A percentile compares a stretch with the other conserved stretches of the same genome.
phyloP scores from a whole-genome alignment of 495 filamentous ascomycete genomes.

The Annulohypoxylon stygium region DNA sequence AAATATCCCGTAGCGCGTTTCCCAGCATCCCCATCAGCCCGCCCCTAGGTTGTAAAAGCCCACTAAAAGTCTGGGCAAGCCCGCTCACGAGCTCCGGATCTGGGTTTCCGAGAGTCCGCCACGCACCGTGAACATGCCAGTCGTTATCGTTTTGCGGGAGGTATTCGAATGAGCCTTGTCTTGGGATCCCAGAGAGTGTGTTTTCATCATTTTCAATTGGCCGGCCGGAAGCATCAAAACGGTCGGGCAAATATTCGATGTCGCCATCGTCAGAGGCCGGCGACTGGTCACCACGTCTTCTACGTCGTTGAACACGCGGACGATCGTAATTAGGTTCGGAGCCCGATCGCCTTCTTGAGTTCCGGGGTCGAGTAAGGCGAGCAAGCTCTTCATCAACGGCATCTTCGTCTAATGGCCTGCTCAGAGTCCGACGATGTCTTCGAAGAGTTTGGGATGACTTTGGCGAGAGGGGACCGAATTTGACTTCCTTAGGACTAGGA shows the following conservation, averaged over 20 bases:
- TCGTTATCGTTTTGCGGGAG: constrained; percentile 35
- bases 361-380: constrained; percentile 21
- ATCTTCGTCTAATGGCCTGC: constrained; percentile 21
- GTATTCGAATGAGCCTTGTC: constrained; percentile 36
- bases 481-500: constrained; percentile 55
- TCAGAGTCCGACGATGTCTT: constrained; percentile 50
- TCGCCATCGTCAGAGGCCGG: constrained; percentile 50
- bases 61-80: constrained; percentile 30
- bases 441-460: constrained; percentile 57
- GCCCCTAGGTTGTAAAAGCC: constrained; percentile 21
- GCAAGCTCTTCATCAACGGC: constrained; percentile 20
- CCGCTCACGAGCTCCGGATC: constrained; percentile 32
- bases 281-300: constrained; percentile 25
- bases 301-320: constrained; percentile 37
- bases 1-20: constrained; percentile 31
- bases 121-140: constrained; percentile 40
- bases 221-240: constrained; percentile 74
- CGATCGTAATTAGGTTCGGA: constrained; percentile 56
- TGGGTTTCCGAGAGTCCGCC: constrained; percentile 38
- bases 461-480: constrained; percentile 60
- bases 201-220: constrained; percentile 52
- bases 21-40: constrained; percentile 25
- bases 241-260: constrained; percentile 68
- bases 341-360: constrained; percentile 46
- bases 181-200: constrained; percentile 18